Base-by-base conservation (phyloP, 73 alveolate genomes). In the Paramecium bursaria region DNA sequence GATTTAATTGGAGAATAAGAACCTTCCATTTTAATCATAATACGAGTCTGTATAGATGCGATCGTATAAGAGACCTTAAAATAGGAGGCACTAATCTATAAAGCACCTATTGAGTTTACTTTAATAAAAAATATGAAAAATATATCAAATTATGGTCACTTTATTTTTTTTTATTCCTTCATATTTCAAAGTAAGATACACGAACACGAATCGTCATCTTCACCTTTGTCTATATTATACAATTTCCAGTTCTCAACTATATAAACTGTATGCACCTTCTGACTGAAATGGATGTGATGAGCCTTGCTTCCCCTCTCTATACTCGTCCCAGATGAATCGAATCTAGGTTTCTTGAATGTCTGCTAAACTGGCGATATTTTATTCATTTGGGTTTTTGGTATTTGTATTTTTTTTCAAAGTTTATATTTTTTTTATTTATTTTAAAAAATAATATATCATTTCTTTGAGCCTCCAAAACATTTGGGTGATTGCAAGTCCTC, bases 191-290 rank as follows among this genome's bases (percentile, higher is more conserved):
- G n/a, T n/a, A n/a, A n/a, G n/a, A n/a, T n/a, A 42, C 82, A 67
- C 22, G 55, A 23, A 17, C 82, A 67, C 19, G 60, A 35, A 35
- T 42, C 53, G 14, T 31, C 82, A 11, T 67, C 82, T 25, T 67
- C 82, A 9, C 14, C 54, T 25, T 67, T 42, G 44, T 67, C 82
- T 39, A 67, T 44, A 67, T 67, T 67, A 26, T 67, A 67, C 27
- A 67, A 14, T 67, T 67, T 67, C 82, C 82, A 67, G 44, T 67
- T 67, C 60, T 67, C 82, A 25, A 67, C 82, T 0, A 67, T 27
- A 25, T 67, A 57, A 35, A 67, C 44, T 19, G 82, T 67, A 21
- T 67, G 17, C 6, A 67, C 44, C 26, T 67, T 42, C 11, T 31
- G 57, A 3, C 44, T 67, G 55, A 67, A 67, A 25, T 53, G 46